Evolutionary conservation across 345 rosid species (phyloP).

Genomic region (Hevea brasiliensis): DNA sequence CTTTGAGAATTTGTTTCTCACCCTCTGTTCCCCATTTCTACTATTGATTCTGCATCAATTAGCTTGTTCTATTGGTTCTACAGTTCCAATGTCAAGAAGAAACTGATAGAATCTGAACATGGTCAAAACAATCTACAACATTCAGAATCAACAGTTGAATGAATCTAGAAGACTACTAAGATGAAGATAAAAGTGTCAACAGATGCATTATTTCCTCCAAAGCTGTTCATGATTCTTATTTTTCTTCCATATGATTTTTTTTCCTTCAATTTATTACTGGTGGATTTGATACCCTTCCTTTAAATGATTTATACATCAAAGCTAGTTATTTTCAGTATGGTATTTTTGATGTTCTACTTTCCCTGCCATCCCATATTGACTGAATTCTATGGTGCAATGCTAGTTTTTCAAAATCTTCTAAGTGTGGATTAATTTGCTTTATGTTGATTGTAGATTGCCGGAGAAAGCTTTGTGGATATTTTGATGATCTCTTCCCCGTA

Average conservation of each 20-base stretch:
- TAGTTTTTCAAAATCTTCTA: not conserved
- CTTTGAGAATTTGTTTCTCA: too few relatives aligned
- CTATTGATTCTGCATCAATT: too few relatives aligned
- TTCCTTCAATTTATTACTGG: not conserved
- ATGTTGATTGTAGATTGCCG: constrained; percentile 69
- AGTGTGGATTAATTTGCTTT: constrained; percentile 12
- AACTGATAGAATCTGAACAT: not conserved
- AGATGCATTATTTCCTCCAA: not conserved
- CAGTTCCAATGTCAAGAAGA: not conserved
- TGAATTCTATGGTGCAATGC: not conserved
- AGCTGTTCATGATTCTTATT: not conserved
- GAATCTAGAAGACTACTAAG: not conserved
- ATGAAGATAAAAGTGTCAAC: not conserved
- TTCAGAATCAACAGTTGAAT: not conserved
- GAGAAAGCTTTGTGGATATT: constrained; percentile 75
- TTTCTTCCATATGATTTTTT: not conserved
- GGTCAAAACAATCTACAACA: not conserved
- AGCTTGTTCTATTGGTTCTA: not conserved
- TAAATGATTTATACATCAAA: not conserved
- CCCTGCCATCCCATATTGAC: not conserved
- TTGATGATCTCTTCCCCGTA: constrained; percentile 74
- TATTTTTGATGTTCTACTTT: not conserved
- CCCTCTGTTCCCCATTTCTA: too few relatives aligned
- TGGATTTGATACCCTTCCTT: not conserved
- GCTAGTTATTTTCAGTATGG: not conserved